A percentile compares a stretch with the other conserved stretches of the same genome.
phyloP scores from a whole-genome alignment of 208 protist genomes.

The Trypanosoma brucei region DNA sequence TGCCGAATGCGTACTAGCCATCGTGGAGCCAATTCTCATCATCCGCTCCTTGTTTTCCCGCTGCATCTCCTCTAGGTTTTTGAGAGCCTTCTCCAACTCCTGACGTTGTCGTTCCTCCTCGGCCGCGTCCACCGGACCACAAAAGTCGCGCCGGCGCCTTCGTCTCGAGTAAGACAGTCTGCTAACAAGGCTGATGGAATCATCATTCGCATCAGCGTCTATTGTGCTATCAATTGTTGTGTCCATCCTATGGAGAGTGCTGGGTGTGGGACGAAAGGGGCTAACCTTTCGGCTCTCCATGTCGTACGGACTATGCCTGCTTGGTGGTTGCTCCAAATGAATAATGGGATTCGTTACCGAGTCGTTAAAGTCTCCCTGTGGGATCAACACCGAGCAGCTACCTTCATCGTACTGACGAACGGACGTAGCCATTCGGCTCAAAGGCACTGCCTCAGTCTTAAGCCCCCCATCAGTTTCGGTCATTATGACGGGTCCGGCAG shows the following conservation, averaged over 20 bases:
- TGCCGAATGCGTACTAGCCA: not conserved
- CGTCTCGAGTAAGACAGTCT: constrained; percentile 31
- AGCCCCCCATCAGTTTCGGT: not conserved
- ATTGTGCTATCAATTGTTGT: constrained; percentile 10
- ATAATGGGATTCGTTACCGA: not conserved
- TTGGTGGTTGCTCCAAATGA: not conserved
- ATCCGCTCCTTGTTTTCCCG: constrained; percentile 65
- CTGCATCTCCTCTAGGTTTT: constrained; percentile 64
- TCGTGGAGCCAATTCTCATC: constrained; percentile 13
- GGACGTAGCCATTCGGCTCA: not conserved
- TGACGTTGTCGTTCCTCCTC: constrained; percentile 22
- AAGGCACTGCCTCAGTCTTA: not conserved
- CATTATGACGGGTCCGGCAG: not conserved
- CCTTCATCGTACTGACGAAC: not conserved
- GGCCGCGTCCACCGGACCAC: constrained; percentile 1
- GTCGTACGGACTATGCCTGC: not conserved
- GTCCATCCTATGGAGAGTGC: not conserved
- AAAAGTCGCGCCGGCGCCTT: constrained; percentile 16
- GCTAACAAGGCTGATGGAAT: constrained; percentile 28
- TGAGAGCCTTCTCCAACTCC: constrained; percentile 39
- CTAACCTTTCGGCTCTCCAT: not conserved
- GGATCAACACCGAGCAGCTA: not conserved
- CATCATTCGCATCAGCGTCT: constrained; percentile 22
- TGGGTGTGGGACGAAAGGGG: not conserved
- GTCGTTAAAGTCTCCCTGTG: not conserved